Base-by-base conservation (phyloP, 768 basidiomycete species). In the Kwoniella pini region DNA sequence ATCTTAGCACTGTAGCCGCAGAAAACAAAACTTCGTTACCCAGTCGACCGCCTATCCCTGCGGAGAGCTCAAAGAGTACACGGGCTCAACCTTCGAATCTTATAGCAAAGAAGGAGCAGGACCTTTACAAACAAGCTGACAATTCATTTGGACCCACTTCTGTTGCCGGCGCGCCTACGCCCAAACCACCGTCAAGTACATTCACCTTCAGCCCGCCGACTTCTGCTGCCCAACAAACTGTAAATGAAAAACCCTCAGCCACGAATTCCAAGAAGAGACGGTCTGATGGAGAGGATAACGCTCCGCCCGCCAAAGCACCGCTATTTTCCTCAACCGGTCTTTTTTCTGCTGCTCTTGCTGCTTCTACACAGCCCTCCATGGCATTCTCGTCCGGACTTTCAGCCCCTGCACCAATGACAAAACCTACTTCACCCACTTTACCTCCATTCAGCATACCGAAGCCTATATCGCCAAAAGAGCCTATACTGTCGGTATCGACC, bases 381-480 rank as follows among this genome's bases (percentile, higher is more conserved):
- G 52, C 58, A 11, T 5, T 30, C 7, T 11, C 49, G 4, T 15
- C 62, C 30, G 31, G 22, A n/a, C 45, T 57, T 17, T 28, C 57
- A 33, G 17, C 31, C 13, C 13, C 39, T 6, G 7, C 1, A 50
- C 13, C 28, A 4, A 19, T 46, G 4, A 21, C n/a, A 5, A 59
- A 52, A 44, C 11, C 49, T 43, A 1, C 36, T 31, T 54, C 53
- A 36, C 31, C 61, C 0, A 44, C 61, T 17, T 49, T 60, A 19
- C 50, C 45, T 21, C 62, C 48, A 30, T 61, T 44, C 59, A 61
- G 59, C 19, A 17, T 53, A 3, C 52, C 53, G 9, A 54, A 48
- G 42, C 59, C 48, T 22, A 17, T 54, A 11, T 57, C 55, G 11
- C 45, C 55, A 15, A 28, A 28, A 4, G 21, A 12, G 5, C 13